Evolutionary conservation across 768 basidiomycete genomes (phyloP).

Genomic region (Rhodotorula graminis): DNA sequence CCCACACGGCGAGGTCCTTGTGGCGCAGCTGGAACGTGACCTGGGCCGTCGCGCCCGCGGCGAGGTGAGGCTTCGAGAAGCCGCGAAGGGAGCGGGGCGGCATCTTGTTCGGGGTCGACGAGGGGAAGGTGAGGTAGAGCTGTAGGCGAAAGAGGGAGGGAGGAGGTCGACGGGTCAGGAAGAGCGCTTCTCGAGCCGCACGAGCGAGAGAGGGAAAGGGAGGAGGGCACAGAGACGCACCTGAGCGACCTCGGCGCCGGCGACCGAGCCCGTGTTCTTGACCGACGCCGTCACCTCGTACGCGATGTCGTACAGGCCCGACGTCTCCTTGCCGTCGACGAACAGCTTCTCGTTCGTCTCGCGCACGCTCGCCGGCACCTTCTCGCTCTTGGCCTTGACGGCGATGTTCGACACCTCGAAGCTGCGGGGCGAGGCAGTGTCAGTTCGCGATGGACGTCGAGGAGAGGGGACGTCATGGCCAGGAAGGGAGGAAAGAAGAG

Average conservation of each 20-base stretch:
- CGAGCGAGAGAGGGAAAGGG: background rate
- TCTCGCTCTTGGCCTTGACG: conserved; percentile 2
- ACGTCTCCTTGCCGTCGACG: background rate
- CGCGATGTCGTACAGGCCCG: conserved; percentile 19
- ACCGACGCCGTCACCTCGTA: conserved; percentile 27
- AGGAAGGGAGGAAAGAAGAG: too few species aligned
- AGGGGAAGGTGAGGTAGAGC: conserved; percentile 38
- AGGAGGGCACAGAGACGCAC: background rate
- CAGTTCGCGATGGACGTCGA: too few species aligned
- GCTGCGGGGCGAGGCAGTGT: too few species aligned
- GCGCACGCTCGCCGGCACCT: background rate
- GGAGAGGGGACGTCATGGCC: too few species aligned
- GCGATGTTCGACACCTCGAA: conserved; percentile 43
- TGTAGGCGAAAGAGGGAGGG: background rate
- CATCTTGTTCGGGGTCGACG: conserved; percentile 18
- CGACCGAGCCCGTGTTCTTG: conserved; percentile 30
- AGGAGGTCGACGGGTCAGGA: too few species aligned
- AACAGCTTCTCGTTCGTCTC: conserved; percentile 29
- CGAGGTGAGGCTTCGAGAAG: conserved; percentile 41
- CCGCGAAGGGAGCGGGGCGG: conserved; percentile 40
- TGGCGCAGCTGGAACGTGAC: conserved; percentile 44
- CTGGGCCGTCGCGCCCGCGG: conserved; percentile 40
- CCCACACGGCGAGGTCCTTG: conserved; percentile 31
- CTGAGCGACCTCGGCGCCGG: conserved; percentile 30
- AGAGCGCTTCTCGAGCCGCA: too few species aligned